phyloP scores from a whole-genome alignment of 345 rosid species.

The Arabis hirsuta region DNA sequence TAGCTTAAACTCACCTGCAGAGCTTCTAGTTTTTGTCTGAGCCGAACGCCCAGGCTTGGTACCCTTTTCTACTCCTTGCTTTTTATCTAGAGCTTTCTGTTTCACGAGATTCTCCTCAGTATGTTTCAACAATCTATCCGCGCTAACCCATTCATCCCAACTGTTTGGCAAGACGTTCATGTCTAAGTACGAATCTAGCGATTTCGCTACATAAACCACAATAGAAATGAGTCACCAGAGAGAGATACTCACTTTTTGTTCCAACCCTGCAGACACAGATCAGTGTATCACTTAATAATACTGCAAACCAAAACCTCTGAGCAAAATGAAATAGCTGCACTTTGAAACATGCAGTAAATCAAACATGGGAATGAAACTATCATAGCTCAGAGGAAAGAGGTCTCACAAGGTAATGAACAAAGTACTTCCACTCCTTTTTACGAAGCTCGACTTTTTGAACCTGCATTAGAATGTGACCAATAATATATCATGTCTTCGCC shows the following conservation, averaged over 20 bases:
- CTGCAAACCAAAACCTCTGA: constrained; percentile 24
- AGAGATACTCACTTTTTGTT: constrained; percentile 87
- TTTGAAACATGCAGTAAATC: constrained; percentile 11
- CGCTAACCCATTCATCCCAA: constrained; percentile 98
- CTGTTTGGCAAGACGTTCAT: constrained; percentile 66
- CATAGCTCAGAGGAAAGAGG: constrained; percentile 23
- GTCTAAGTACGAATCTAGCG: constrained; percentile 32
- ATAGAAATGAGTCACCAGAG: constrained; percentile 32
- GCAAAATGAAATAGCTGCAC: constrained; percentile 8
- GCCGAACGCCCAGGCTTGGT: constrained; percentile 65
- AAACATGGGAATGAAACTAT: constrained; percentile 12
- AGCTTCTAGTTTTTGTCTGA: constrained; percentile 64
- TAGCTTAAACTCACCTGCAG: constrained; percentile 53
- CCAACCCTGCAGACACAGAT: constrained; percentile 86
- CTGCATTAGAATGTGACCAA: constrained; percentile 46
- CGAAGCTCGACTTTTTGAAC: constrained; percentile 87
- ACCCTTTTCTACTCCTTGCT: constrained; percentile 65
- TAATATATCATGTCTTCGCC: not conserved
- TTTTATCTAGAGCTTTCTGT: constrained; percentile 66
- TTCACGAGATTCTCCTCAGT: constrained; percentile 69
- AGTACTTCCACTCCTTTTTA: constrained; percentile 92
- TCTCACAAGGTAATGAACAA: constrained; percentile 96
- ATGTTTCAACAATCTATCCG: constrained; percentile 67
- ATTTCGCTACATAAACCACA: constrained; percentile 20
- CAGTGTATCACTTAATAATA: constrained; percentile 39